Conservation (phyloP, 108 stramenopile genomes). For the Stephanodiscus triporus region DNA sequence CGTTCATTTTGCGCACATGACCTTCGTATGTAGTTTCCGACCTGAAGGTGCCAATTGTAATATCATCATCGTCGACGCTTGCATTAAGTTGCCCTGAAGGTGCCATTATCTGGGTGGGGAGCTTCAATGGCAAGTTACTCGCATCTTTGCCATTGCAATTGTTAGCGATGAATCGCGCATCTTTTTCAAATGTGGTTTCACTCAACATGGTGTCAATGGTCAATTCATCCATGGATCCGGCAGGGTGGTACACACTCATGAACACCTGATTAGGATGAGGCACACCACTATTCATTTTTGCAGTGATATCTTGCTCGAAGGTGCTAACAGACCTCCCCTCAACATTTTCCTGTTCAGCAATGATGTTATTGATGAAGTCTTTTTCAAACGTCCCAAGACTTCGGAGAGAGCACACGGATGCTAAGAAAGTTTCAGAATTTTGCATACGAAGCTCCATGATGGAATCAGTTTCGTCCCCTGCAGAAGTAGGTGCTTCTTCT, state of each 20-base stretch:
- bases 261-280: conserved; percentile 4
- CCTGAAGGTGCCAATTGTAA: neutral
- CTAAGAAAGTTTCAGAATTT: conserved; percentile 20
- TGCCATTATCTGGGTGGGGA: conserved; percentile 10
- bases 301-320: conserved; percentile 23
- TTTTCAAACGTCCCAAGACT: conserved; percentile 44
- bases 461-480: conserved; percentile 22
- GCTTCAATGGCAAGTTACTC: neutral
- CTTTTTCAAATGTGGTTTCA: conserved; percentile 47
- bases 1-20: conserved; percentile 2
- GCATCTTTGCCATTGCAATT: neutral
- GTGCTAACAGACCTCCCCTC: conserved; percentile 13
- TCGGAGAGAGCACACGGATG: conserved; percentile 30
- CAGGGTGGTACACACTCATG: neutral
- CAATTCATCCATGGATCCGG: conserved; percentile 15
- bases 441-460: conserved; percentile 22
- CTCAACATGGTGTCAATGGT: conserved; percentile 18
- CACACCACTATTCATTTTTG: neutral
- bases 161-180: conserved; percentile 11
- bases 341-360: conserved; percentile 21
- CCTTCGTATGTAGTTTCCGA: conserved; percentile 46
- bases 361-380: conserved; percentile 42
- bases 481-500: too few relatives aligned
- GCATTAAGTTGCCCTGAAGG: neutral
- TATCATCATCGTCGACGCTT: neutral